Conservation (phyloP, 2,329 filamentous ascomycete species). For the Colletotrichum cereale region DNA sequence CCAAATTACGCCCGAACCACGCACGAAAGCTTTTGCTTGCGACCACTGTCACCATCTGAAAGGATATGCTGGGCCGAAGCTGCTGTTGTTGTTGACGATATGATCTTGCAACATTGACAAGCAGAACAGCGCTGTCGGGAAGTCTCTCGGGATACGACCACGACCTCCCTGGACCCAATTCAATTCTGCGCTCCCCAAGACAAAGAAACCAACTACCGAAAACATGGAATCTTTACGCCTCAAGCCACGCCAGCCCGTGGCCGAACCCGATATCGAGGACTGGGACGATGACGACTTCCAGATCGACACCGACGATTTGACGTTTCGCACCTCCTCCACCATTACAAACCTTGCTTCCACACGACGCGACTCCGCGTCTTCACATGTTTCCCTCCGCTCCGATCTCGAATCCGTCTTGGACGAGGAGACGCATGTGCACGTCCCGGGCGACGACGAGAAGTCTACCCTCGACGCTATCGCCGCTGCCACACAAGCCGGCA, state of each 20-base stretch:
- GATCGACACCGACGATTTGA: conserved; percentile 76
- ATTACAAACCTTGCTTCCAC: conserved; percentile 60
- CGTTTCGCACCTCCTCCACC: conserved; percentile 66
- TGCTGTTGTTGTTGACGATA: conserved; percentile 42
- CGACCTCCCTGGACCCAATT: conserved; percentile 23
- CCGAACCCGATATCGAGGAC: conserved; percentile 74
- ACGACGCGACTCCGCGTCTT: conserved; percentile 83
- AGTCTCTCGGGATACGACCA: conserved; percentile 24
- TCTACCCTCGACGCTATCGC: conserved; percentile 89
- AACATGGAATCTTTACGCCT: conserved; percentile 68
- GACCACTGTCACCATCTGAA: conserved; percentile 4
- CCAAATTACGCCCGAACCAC: conserved; percentile 16
- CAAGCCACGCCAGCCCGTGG: conserved; percentile 64
- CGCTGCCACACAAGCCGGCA: conserved; percentile 88
- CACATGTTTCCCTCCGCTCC: conserved; percentile 83
- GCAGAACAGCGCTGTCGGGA: conserved; percentile 39
- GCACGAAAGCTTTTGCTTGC: conserved; percentile 19
- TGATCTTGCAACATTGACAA: conserved; percentile 43
- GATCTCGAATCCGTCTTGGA: conserved; percentile 81
- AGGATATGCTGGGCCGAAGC: conserved; percentile 41
- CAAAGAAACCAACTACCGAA: conserved; percentile 21
- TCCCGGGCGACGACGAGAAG: conserved; percentile 86
- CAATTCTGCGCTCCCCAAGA: conserved; percentile 21
- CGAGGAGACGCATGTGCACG: conserved; percentile 88
- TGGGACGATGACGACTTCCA: conserved; percentile 85